Conservation (phyloP, 2,329 filamentous ascomycete genomes). For the Domatiomyces globalis region DNA sequence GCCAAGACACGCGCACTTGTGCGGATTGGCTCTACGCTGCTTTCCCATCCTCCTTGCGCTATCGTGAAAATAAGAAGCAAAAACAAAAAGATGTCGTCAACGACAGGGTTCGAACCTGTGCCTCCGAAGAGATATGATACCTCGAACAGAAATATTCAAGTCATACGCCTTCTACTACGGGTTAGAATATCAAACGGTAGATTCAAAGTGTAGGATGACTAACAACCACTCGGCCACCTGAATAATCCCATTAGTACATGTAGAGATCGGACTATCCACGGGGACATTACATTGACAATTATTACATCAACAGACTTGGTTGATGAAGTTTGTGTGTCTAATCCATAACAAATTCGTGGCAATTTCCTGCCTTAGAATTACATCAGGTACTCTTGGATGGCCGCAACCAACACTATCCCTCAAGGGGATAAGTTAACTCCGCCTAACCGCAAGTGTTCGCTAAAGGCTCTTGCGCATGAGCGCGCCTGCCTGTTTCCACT, state of each 20-base stretch:
- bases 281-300: no score
- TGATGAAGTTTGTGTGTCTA: no score
- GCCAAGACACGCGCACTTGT: no score
- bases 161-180: conserved; percentile 6
- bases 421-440: not conserved
- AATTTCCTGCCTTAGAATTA: not conserved
- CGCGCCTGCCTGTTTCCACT: not conserved
- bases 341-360: not conserved
- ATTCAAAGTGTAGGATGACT: no score
- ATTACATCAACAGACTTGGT: no score
- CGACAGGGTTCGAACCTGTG: conserved; percentile 16
- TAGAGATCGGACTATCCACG: no score
- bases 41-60: not conserved
- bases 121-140: conserved; percentile 16
- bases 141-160: conserved; percentile 5
- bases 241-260: not conserved
- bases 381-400: not conserved
- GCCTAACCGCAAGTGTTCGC: not conserved
- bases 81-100: conserved; percentile 7
- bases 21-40: no score
- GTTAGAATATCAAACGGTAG: no score
- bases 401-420: not conserved
- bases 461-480: not conserved
- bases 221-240: conserved; percentile 1
- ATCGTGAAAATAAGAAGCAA: not conserved